phyloP scores from a whole-genome alignment of 1,284 basidiomycete species.

The Trichosporon ovoides region DNA sequence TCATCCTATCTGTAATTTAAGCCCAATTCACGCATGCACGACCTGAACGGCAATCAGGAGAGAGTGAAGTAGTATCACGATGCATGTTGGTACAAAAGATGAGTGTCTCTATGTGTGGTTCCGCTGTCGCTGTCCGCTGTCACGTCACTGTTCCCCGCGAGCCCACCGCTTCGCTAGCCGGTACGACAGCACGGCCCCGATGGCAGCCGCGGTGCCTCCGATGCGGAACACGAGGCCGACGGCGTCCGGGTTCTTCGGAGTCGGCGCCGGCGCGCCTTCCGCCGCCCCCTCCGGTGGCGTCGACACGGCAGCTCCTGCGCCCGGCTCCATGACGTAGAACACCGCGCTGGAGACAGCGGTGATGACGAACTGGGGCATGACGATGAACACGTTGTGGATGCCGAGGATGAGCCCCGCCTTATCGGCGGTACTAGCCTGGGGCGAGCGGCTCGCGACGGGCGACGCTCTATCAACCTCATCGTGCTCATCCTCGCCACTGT shows the following conservation, averaged over 20 bases:
- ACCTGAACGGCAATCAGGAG: background rate
- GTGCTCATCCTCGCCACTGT: slow-evolving; percentile 27
- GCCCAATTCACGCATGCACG: slow-evolving; percentile 5
- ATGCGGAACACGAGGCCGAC: slow-evolving; percentile 21
- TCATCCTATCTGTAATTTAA: background rate
- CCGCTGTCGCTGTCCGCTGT: no score
- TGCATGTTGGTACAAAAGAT: slow-evolving; percentile 5
- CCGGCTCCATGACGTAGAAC: slow-evolving; percentile 51
- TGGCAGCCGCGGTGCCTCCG: slow-evolving; percentile 15
- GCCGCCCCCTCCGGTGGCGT: background rate
- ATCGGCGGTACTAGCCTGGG: slow-evolving; percentile 54
- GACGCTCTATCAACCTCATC: background rate
- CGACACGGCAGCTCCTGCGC: background rate
- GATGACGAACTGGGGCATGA: slow-evolving; percentile 58
- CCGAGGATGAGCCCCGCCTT: slow-evolving; percentile 88
- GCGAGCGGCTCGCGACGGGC: background rate
- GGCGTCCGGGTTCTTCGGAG: slow-evolving; percentile 5
- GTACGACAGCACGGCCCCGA: slow-evolving; percentile 19
- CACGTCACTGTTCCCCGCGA: background rate
- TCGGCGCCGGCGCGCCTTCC: background rate
- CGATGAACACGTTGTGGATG: slow-evolving; percentile 86
- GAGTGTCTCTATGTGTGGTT: background rate
- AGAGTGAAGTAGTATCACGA: background rate
- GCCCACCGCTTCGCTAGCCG: slow-evolving; percentile 18
- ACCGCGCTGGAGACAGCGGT: slow-evolving; percentile 52